A percentile compares a stretch with the other conserved stretches of the same genome.
Evolutionary conservation across 2,329 filamentous ascomycete genomes (phyloP).

Genomic region (Corinectria fuckeliana): DNA sequence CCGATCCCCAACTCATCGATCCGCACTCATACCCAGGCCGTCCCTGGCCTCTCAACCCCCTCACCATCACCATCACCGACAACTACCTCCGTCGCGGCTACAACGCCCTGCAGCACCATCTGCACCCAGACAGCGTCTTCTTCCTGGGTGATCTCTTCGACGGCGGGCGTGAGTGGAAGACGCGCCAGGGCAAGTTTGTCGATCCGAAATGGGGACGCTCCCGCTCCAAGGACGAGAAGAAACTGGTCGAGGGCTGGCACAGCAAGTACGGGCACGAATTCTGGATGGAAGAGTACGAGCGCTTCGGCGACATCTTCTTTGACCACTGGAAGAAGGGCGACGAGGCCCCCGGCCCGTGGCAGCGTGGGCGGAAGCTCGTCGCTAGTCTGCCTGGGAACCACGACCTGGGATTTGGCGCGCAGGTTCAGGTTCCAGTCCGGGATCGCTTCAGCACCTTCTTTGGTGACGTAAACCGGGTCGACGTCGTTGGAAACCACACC

Average conservation of each 20-base stretch:
- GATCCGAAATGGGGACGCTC: conserved; percentile 65
- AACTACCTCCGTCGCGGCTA: conserved; percentile 88
- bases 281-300: conserved; percentile 85
- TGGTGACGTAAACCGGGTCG: conserved; percentile 88
- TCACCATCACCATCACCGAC: conserved; percentile 74
- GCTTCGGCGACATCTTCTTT: conserved; percentile 88
- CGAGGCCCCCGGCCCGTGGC: conserved; percentile 60
- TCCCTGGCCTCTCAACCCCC: conserved; percentile 62
- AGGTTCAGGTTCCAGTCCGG: conserved; percentile 80
- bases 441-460: conserved; percentile 88
- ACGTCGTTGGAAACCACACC: conserved; percentile 92
- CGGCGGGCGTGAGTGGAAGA: conserved; percentile 93
- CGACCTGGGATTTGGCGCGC: conserved; percentile 87
- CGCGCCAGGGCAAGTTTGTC: conserved; percentile 63
- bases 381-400: conserved; percentile 92
- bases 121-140: conserved; percentile 86
- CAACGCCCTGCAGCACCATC: conserved; percentile 72
- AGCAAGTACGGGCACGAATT: conserved; percentile 79
- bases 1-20: conserved; percentile 91
- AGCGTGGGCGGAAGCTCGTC: conserved; percentile 77
- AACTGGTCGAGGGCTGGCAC: conserved; percentile 69
- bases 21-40: conserved; percentile 93
- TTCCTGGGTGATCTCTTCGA: conserved; percentile 97
- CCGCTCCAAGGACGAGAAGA: conserved; percentile 58
- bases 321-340: conserved; percentile 68